A percentile compares a stretch with the other conserved stretches of the same genome.
Evolutionary conservation across 2,329 filamentous ascomycete species (phyloP).

Genomic region (Simplicillium sp.): DNA sequence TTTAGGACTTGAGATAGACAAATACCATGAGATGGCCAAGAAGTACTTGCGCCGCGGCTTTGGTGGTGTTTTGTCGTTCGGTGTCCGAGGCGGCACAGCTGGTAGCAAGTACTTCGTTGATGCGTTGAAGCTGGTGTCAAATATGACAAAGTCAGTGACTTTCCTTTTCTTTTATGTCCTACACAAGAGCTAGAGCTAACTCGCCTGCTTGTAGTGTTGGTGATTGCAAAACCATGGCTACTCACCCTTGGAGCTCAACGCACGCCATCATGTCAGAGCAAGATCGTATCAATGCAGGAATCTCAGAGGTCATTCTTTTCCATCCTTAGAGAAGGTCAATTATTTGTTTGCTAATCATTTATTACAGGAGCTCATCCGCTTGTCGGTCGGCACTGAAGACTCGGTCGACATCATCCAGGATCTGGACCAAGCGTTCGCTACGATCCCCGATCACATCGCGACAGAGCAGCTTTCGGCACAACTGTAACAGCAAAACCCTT

Average conservation of each 20-base stretch:
- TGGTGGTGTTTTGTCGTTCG: conserved; percentile 63
- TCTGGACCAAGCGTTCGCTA: no score
- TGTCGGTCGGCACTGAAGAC: conserved; percentile 45
- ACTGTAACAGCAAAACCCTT: no score
- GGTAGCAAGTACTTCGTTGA: conserved; percentile 58
- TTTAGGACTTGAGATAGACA: conserved; percentile 28
- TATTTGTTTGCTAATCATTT: neutral
- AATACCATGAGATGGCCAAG: conserved; percentile 54
- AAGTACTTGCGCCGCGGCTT: conserved; percentile 60
- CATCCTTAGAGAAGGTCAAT: no score
- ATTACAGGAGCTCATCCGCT: conserved; percentile 13
- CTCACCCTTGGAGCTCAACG: conserved; percentile 65
- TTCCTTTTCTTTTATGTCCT: no score
- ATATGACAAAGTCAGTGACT: neutral
- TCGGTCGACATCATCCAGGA: no score
- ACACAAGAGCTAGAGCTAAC: no score
- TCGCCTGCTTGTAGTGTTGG: conserved; percentile 70
- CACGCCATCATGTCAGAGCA: conserved; percentile 61
- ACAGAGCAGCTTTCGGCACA: no score
- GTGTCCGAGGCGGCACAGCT: conserved; percentile 54
- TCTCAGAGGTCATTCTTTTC: conserved; percentile 38
- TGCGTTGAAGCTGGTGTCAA: conserved; percentile 59
- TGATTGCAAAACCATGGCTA: conserved; percentile 63
- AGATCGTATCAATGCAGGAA: conserved; percentile 55
- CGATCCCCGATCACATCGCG: no score